Percentiles rank a stretch among this genome's conserved stretches.
Evolutionary conservation across 2,329 filamentous ascomycete species (phyloP).

Genomic region (Nemania sp.): DNA sequence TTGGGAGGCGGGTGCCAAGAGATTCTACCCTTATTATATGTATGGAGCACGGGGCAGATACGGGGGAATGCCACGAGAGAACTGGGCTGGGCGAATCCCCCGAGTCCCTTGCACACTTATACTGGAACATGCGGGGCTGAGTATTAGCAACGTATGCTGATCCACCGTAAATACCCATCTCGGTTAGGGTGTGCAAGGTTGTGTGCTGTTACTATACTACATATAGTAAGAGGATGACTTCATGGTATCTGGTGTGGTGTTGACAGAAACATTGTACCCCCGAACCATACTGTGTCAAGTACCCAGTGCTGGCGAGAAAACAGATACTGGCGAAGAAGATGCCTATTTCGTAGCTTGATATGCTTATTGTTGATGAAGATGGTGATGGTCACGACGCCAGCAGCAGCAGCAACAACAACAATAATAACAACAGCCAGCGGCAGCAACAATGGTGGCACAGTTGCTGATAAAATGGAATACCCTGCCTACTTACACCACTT

Average conservation of each 20-base stretch:
- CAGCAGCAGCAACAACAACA: neutral
- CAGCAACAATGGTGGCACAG: neutral
- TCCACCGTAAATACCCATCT: neutral
- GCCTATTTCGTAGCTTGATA: too few species aligned
- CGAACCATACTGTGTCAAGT: too few species aligned
- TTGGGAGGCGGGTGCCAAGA: slow-evolving; percentile 38
- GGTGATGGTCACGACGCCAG: neutral
- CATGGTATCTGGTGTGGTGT: too few species aligned
- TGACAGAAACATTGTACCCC: too few species aligned
- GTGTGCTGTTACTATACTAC: too few species aligned
- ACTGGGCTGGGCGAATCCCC: slow-evolving; percentile 10
- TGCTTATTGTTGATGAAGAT: too few species aligned
- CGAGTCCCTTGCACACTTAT: slow-evolving; percentile 7
- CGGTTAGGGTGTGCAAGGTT: neutral
- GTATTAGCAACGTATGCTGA: neutral
- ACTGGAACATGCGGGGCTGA: slow-evolving; percentile 15
- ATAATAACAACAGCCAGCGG: too few species aligned
- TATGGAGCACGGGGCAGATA: neutral
- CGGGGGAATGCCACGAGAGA: neutral
- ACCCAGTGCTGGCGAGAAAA: too few species aligned
- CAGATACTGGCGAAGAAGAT: too few species aligned
- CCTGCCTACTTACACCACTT: too few species aligned
- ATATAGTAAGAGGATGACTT: too few species aligned
- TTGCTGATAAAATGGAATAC: too few species aligned
- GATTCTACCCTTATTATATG: slow-evolving; percentile 31